phyloP scores from a whole-genome alignment of 2,329 filamentous ascomycete genomes.

The Aspergillus novofumigatus region DNA sequence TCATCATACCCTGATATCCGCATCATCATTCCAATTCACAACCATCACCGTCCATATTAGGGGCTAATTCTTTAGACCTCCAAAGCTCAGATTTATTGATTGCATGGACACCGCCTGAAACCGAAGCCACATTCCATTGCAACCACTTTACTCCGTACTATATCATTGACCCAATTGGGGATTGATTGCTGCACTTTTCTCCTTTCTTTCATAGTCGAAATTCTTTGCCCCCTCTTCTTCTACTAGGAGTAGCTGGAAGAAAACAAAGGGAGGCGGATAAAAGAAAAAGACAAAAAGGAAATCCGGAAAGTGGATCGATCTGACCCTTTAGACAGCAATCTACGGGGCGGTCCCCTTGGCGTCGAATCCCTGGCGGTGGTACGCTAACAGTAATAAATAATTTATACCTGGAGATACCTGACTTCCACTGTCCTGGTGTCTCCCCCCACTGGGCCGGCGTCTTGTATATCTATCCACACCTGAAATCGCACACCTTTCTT shows the following conservation, averaged over 20 bases:
- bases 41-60: background rate
- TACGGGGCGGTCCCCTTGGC: slow-evolving; percentile 8
- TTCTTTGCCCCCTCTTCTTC: background rate
- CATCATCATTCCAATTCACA: background rate
- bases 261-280: background rate
- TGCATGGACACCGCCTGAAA: slow-evolving; percentile 2
- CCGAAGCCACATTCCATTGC: slow-evolving; percentile 6
- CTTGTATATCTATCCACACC: background rate
- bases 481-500: slow-evolving; percentile 1
- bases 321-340: slow-evolving; percentile 16
- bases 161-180: background rate
- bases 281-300: background rate
- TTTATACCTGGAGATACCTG: background rate
- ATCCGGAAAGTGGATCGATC: slow-evolving; percentile 20
- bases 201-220: background rate
- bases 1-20: background rate
- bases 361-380: background rate
- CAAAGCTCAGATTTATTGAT: background rate
- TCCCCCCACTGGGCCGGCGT: background rate
- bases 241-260: background rate
- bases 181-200: background rate
- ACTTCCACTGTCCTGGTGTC: background rate
- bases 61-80: background rate
- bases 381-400: background rate
- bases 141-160: background rate